Conservation (phyloP, 805 yeast genomes). For the Monosporozyma yasuniensis region DNA sequence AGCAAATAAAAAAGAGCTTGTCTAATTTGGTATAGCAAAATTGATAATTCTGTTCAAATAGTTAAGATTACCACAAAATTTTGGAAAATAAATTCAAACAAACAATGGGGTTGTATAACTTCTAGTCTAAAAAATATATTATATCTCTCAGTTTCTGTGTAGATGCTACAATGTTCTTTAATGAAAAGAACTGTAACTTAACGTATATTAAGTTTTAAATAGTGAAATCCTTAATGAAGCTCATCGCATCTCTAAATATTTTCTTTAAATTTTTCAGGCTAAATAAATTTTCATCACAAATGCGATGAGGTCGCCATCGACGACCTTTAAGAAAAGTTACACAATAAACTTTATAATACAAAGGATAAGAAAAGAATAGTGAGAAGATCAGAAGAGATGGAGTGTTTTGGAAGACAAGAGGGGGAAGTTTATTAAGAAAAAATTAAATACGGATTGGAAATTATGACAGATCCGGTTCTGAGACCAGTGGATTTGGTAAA, state of each 20-base stretch:
- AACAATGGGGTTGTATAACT: neutral
- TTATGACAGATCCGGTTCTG: slow-evolving; percentile 2
- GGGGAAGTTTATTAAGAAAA: neutral
- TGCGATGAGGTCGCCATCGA: slow-evolving; percentile 1
- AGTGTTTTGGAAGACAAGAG: neutral
- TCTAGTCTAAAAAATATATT: neutral
- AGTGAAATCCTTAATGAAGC: slow-evolving; percentile 1
- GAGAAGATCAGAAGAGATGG: neutral
- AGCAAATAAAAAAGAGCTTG: neutral
- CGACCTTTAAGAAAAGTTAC: neutral
- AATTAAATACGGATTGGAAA: neutral
- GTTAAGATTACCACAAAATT: neutral
- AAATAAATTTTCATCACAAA: neutral
- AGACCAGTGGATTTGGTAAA: slow-evolving; percentile 25
- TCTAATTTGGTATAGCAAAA: neutral
- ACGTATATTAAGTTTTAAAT: neutral
- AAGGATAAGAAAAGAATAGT: neutral
- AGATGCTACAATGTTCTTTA: neutral
- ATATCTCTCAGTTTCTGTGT: neutral
- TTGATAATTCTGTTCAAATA: neutral
- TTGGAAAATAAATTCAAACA: neutral
- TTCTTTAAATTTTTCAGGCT: slow-evolving; percentile 7
- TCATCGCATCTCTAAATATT: slow-evolving; percentile 18
- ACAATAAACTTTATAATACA: neutral
- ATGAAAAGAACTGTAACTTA: neutral